These are phyloP conservation scores for Thraustochytrium sp. DNA, from an alignment of 352 stramenopile species.

Conservation along the genomic window DNA sequence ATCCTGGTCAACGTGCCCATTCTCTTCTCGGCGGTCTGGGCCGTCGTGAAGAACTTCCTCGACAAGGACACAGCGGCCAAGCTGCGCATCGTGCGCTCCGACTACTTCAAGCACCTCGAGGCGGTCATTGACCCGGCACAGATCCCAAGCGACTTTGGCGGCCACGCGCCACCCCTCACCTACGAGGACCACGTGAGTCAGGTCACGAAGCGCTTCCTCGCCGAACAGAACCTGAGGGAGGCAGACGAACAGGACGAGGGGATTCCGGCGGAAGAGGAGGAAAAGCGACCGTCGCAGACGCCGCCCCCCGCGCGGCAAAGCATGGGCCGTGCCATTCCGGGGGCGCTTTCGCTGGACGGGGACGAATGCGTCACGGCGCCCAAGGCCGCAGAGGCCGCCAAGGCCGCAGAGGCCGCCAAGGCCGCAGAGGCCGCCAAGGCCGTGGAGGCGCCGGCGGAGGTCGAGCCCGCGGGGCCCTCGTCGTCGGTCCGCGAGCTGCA, in stretches of 20 bases:
- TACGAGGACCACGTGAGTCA: conserved; percentile 20
- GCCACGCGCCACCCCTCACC: not conserved
- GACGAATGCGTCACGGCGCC: no score
- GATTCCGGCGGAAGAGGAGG: not conserved
- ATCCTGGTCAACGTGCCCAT: conserved; percentile 9
- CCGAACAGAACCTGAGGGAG: not conserved
- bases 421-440: no score
- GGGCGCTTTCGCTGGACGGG: no score
- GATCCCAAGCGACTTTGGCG: conserved; percentile 11
- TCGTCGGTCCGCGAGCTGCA: not conserved
- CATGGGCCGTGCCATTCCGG: no score
- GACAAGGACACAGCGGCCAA: conserved; percentile 37
- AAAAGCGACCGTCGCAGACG: not conserved
- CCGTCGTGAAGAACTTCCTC: conserved; percentile 23
- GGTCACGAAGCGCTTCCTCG: conserved; percentile 5
- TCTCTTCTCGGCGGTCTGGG: conserved; percentile 12
- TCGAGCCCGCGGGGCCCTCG: no score
- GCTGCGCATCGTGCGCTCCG: conserved; percentile 1
- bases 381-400: no score
- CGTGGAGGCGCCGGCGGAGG: no score
- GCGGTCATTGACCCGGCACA: conserved; percentile 20
- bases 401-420: no score
- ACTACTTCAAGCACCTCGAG: conserved; percentile 35
- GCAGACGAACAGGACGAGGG: not conserved
- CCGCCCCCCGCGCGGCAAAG: no score